phyloP scores from a whole-genome alignment of 139 green algal species.

The Chlorella ohadii region DNA sequence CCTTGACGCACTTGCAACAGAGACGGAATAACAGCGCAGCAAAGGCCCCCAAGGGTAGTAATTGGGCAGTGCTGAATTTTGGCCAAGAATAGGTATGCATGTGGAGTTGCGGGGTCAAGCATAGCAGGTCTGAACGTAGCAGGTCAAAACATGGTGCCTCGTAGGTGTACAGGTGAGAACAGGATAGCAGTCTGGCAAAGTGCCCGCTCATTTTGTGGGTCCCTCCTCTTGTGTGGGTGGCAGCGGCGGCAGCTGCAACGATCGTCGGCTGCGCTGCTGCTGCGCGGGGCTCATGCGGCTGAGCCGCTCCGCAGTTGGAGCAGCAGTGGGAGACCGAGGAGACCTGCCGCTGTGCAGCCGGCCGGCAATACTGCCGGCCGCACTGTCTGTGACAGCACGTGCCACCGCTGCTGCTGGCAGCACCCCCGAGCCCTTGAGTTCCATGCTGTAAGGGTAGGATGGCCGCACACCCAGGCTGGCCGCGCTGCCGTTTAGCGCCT shows the following conservation, averaged over 20 bases:
- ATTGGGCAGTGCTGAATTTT: no score
- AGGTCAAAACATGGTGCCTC: neutral
- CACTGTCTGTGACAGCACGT: neutral
- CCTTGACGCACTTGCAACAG: no score
- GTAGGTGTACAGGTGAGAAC: neutral
- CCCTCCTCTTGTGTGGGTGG: conserved; percentile 3
- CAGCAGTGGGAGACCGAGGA: no score
- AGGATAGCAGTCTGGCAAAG: neutral
- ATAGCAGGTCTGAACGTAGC: neutral
- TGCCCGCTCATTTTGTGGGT: neutral
- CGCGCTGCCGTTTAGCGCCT: no score
- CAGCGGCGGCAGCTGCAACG: neutral
- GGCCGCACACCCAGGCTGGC: no score
- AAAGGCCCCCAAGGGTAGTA: no score
- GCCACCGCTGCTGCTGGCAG: neutral
- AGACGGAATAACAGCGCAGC: no score
- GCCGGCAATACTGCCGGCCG: neutral
- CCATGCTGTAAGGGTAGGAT: no score
- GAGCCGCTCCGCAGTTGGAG: no score
- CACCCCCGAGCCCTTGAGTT: no score
- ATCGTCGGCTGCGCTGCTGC: neutral
- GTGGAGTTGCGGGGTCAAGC: no score
- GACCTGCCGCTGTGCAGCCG: neutral
- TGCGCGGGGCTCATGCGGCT: neutral
- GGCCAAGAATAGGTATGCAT: no score